These are phyloP conservation scores for Ambrosiella cleistominuta DNA, from an alignment of 2,329 filamentous ascomycete genomes.

Conservation along the genomic window DNA sequence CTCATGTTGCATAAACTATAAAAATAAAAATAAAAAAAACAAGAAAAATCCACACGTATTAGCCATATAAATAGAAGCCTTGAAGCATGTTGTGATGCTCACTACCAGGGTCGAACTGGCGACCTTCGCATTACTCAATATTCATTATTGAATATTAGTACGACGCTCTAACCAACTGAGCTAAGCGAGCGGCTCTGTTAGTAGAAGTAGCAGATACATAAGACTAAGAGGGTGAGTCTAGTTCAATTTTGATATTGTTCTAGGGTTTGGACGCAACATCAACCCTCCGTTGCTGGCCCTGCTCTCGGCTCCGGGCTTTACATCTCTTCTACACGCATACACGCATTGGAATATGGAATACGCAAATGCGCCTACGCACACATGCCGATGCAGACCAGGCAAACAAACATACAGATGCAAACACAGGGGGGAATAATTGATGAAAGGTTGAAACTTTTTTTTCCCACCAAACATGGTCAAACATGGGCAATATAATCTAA, in stretches of 20 bases:
- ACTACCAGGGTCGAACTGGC: conserved; percentile 8
- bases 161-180: conserved; percentile 5
- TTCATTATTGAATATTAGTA: background rate
- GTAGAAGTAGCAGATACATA: background rate
- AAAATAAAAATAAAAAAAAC: background rate
- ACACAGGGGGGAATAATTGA: too few species aligned
- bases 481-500: too few species aligned
- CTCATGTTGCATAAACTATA: background rate
- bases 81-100: conserved; percentile 2
- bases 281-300: too few species aligned
- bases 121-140: conserved; percentile 7
- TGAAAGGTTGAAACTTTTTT: too few species aligned
- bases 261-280: background rate
- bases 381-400: too few species aligned
- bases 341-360: too few species aligned
- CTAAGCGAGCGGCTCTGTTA: conserved; percentile 2
- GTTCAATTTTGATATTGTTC: background rate
- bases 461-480: too few species aligned
- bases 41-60: background rate
- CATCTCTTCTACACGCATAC: too few species aligned
- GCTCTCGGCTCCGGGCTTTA: too few species aligned
- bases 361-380: too few species aligned
- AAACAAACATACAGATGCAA: too few species aligned
- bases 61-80: background rate
- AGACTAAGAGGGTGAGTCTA: background rate